A percentile compares a stretch with the other conserved stretches of the same genome.
Conservation (phyloP, 345 rosid genomes). For the Populus euphratica region DNA sequence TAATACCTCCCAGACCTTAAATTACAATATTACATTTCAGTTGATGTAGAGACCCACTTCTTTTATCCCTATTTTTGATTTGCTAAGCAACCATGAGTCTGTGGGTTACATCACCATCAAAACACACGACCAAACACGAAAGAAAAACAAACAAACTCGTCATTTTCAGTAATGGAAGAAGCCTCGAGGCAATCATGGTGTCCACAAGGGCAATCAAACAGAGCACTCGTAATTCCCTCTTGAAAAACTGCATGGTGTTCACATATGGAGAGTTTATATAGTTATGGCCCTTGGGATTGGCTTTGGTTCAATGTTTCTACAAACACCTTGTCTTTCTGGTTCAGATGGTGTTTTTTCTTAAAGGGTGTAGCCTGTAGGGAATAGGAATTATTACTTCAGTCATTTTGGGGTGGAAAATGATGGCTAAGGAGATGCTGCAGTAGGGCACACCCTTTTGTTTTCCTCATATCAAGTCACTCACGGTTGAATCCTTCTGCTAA, state of each 20-base stretch:
- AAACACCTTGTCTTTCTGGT: neutral
- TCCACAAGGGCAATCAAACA: conserved; percentile 28
- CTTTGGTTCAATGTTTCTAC: conserved; percentile 14
- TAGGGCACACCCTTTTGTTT: neutral
- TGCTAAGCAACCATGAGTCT: neutral
- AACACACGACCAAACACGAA: neutral
- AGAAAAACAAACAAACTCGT: conserved; percentile 16
- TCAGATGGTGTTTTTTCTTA: neutral
- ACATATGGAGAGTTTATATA: neutral
- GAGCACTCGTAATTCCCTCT: conserved; percentile 21
- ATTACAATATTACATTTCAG: neutral
- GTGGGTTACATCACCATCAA: conserved; percentile 23
- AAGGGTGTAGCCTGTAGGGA: conserved; percentile 8
- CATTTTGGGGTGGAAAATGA: conserved; percentile 47
- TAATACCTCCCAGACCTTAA: too few relatives aligned
- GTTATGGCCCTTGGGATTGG: conserved; percentile 13
- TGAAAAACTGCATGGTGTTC: neutral
- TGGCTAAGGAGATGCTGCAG: neutral
- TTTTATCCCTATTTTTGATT: neutral
- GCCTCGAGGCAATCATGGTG: conserved; percentile 12
- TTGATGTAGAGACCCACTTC: neutral
- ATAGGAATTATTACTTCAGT: conserved; percentile 45
- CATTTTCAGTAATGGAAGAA: conserved; percentile 28
- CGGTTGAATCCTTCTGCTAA: neutral
- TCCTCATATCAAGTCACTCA: neutral